Base-by-base conservation (phyloP, 805 yeast species). In the Blastobotrys terrestris region DNA sequence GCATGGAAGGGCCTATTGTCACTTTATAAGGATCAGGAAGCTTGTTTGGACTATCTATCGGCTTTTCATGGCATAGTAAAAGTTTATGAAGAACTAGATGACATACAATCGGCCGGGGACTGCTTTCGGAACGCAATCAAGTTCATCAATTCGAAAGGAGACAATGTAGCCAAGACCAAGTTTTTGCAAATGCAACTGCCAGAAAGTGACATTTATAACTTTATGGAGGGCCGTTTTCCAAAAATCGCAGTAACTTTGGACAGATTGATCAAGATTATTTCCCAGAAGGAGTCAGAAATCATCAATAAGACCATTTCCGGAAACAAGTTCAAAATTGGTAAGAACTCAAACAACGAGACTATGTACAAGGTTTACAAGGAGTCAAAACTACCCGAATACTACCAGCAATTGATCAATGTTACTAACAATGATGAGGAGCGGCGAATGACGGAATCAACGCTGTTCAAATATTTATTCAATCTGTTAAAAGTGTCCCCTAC, bases 1-100 rank as follows among this genome's bases (percentile, higher is more conserved):
- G 95, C 90, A 0, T 91, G 94, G 95, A 88, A 87, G 62, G 98
- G 98, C 0, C 73, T 84, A 54, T 68, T 81, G 40, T 52, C 56
- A 8, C 49, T 65, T 3, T 59, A 62, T 44, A 60, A 60, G 15
- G 53, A 51, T 8, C 48, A 39, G n/a, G 56, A 60, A 13, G 55
- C 63, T 20, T 54, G 52, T 16, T 20, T 40, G 3, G 54, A 50
- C 8, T 59, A 59, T 44, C 50, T 68, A 8, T 57, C 60, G 1
- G 54, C 63, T 1, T 42, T 58, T 3, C 54, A 53, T 18, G 57
- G 55, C 6, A 46, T 63, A 46, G 46, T 64, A 8, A 39, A 54
- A 21, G 21, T 61, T 44, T 58, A 54, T 20, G 57, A 57, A 40
- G 16, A 42, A 39, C 39, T 50, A 18, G 63, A 65, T 14, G 62